Conservation (phyloP, 2,329 filamentous ascomycete species). For the Simplicillium sp. region DNA sequence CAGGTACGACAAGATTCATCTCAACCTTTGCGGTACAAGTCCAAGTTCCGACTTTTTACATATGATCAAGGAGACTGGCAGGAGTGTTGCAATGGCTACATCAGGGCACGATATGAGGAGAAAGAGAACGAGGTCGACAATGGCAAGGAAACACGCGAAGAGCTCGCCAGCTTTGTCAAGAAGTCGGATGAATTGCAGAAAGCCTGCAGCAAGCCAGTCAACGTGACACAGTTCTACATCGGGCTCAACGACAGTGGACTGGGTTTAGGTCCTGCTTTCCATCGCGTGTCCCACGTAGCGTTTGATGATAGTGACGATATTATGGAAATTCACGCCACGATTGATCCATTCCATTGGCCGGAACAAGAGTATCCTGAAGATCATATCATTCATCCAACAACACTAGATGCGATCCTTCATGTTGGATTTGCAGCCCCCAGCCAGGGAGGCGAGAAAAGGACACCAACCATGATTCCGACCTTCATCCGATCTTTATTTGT, state of each 20-base stretch:
- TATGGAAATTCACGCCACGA: slow-evolving; percentile 2
- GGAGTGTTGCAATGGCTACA: no score
- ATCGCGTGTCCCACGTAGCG: no score
- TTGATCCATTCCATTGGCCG: slow-evolving; percentile 1
- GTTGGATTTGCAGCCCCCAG: background rate
- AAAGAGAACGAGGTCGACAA: no score
- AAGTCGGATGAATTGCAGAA: no score
- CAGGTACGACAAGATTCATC: background rate
- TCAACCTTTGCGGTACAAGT: background rate
- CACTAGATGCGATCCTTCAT: slow-evolving; percentile 17
- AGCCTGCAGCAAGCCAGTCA: no score
- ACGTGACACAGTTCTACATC: slow-evolving; percentile 9
- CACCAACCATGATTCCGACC: no score
- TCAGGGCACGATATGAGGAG: no score
- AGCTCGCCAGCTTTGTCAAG: no score
- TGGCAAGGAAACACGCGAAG: no score
- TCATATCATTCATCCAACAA: slow-evolving; percentile 21
- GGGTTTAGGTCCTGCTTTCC: slow-evolving; percentile 10
- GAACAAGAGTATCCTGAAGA: slow-evolving; percentile 1
- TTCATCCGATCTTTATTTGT: no score
- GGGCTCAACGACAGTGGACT: slow-evolving; percentile 8
- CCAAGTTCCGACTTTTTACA: background rate
- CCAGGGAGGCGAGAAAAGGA: no score
- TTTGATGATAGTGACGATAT: no score
- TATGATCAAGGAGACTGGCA: background rate